A percentile compares a stretch with the other conserved stretches of the same genome.
Evolutionary conservation across 257 asterid species (phyloP).

Genomic region (Linderniella brevidens): DNA sequence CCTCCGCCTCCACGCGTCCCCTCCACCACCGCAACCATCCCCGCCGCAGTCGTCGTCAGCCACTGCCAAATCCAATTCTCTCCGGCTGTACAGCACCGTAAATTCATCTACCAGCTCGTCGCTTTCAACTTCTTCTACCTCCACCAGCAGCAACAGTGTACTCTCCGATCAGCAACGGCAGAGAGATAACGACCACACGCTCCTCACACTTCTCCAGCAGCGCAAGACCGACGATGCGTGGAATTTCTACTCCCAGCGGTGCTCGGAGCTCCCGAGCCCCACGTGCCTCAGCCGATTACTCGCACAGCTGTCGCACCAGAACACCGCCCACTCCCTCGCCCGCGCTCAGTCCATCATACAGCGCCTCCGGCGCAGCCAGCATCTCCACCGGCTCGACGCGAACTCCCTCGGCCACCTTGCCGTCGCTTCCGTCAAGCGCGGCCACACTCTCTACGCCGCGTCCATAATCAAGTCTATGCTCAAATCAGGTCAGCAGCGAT

Average conservation of each 20-base stretch:
- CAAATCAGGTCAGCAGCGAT: slow-evolving; percentile 7
- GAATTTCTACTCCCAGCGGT: slow-evolving; percentile 34
- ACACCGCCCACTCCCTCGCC: slow-evolving; percentile 39
- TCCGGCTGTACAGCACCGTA: slow-evolving; percentile 4
- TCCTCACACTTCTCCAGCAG: slow-evolving; percentile 56
- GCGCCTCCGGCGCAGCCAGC: slow-evolving; percentile 60
- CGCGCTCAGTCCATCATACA: slow-evolving; percentile 75
- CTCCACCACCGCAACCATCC: too few species aligned
- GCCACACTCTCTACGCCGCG: slow-evolving; percentile 71
- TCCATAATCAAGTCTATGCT: slow-evolving; percentile 84
- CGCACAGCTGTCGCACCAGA: slow-evolving; percentile 61
- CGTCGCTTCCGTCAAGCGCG: slow-evolving; percentile 77
- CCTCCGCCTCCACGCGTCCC: too few species aligned
- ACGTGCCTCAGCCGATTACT: slow-evolving; percentile 89
- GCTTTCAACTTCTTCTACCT: slow-evolving; percentile 1
- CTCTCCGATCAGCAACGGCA: slow-evolving; percentile 13
- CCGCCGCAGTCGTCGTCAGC: too few species aligned
- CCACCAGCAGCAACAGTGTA: slow-evolving; percentile 21
- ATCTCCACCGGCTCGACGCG: slow-evolving; percentile 87
- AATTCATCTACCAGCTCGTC: too few species aligned
- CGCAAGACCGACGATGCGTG: slow-evolving; percentile 84
- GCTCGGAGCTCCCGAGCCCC: slow-evolving; percentile 43
- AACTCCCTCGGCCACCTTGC: slow-evolving; percentile 90
- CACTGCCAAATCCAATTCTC: neutral
- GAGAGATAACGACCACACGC: slow-evolving; percentile 22